A percentile compares a stretch with the other conserved stretches of the same genome.
These are phyloP conservation scores for Fomes fomentarius DNA, from an alignment of 1,284 basidiomycete species.

Conservation along the genomic window DNA sequence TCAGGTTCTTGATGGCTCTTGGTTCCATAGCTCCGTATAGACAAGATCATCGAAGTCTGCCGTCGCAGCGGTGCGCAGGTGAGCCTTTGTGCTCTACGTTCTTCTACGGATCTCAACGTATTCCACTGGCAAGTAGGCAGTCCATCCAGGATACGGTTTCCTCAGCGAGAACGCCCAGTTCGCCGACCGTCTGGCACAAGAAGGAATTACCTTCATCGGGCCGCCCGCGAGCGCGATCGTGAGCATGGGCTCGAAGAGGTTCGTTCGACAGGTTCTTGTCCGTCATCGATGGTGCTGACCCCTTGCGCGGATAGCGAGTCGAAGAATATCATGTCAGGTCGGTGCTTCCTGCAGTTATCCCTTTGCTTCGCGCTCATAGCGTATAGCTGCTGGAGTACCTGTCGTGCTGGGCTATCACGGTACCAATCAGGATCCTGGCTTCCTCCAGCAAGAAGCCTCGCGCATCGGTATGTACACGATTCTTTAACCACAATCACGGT, in stretches of 20 bases:
- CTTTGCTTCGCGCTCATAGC: background rate
- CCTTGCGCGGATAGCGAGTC: constrained; percentile 71
- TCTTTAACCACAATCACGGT: background rate
- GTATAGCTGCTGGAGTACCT: constrained; percentile 81
- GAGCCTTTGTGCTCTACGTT: background rate
- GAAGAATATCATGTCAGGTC: constrained; percentile 90
- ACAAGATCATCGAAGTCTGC: constrained; percentile 88
- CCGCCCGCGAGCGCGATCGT: constrained; percentile 94
- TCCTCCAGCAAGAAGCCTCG: constrained; percentile 68
- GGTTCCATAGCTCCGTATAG: constrained; percentile 78
- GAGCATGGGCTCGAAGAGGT: constrained; percentile 92
- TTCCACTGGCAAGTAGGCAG: constrained; percentile 53
- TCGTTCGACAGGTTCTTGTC: too few relatives aligned
- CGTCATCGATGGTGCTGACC: too few relatives aligned
- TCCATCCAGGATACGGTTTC: constrained; percentile 90
- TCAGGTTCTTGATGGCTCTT: too few relatives aligned
- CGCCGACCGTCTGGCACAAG: constrained; percentile 82
- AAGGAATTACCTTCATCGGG: constrained; percentile 95
- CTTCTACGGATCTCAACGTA: background rate
- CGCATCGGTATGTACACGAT: constrained; percentile 61
- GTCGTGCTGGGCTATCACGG: constrained; percentile 94
- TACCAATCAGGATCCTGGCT: constrained; percentile 66
- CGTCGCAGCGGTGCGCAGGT: constrained; percentile 84
- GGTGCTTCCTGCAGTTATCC: constrained; percentile 20
- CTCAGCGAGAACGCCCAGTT: constrained; percentile 93